Base-by-base conservation (phyloP, 176 grass and related monocot genomes). In the Puccinellia tenuiflora region DNA sequence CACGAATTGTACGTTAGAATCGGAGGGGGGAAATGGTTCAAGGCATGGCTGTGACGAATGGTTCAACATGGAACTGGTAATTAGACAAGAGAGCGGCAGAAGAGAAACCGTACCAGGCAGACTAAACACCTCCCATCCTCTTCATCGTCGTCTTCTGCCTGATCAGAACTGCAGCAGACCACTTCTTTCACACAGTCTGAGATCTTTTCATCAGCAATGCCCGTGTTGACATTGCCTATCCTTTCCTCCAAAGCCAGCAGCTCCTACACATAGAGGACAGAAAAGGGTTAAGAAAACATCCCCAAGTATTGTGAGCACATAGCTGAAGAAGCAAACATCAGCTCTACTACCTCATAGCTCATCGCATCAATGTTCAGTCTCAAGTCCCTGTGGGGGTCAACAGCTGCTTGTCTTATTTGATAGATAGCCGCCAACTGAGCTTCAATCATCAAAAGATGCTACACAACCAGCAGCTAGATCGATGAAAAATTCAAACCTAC, bases 361-460 rank as follows among this genome's bases (percentile, higher is more conserved):
- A 99, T 94, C 70, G 89, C 82, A 39, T 99, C 97, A 79, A 92
- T 84, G 83, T 99, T 94, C 15, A 99, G 55, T 53, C 91, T 91
- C 91, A 99, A 79, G 35, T 82, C 90, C 85, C 88, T 86, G 77
- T 96, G 89, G 35, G 89, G 92, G 68, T 99, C 97, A 84, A 77
- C 97, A 82, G 73, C 86, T 43, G 87, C 79, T 68, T 77, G 77
- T 57, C 87, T 84, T 75, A 91, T 11, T 78, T 82, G 46, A 65
- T 85, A 39, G 26, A 78, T 82, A 24, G 82, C 63, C 24, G 64
- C 52, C 13, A 79, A 66, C 20, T 87, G 87, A 52, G 60, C 17
- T 31, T 90, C 80, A 26, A 85, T 20, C 46, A 85, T 87, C 51
- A 82, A 69, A 47, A 87, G 65, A 38, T 85, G 74, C 97, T 99